A percentile compares a stretch with the other conserved stretches of the same genome.
phyloP scores from a whole-genome alignment of 108 stramenopile species.

The Ochromonas danica region DNA sequence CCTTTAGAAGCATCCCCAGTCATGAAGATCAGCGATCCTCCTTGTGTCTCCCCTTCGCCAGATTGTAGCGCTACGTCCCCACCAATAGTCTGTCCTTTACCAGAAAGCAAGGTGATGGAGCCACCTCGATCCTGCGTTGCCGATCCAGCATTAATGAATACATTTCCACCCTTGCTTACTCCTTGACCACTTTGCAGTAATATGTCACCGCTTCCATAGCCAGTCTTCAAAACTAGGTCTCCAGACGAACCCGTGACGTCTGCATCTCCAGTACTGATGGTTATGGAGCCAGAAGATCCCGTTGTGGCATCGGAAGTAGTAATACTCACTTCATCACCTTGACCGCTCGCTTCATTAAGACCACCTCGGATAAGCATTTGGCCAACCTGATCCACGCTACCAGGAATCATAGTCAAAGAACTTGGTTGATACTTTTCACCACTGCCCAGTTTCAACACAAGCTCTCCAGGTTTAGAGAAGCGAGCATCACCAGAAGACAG shows the following conservation, averaged over 20 bases:
- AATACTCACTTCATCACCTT: too few relatives aligned
- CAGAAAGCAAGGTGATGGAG: background rate
- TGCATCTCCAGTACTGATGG: slow-evolving; percentile 5
- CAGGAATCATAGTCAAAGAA: too few relatives aligned
- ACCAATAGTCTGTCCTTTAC: background rate
- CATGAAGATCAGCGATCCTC: background rate
- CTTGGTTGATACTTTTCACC: too few relatives aligned
- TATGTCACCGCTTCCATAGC: slow-evolving; percentile 15
- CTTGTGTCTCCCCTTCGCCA: background rate
- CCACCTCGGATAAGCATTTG: too few relatives aligned
- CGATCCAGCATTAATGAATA: background rate
- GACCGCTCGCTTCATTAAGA: too few relatives aligned
- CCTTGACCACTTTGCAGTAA: too few relatives aligned
- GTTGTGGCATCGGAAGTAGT: background rate
- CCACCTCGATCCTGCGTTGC: background rate
- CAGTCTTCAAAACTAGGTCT: background rate
- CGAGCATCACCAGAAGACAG: slow-evolving; percentile 9
- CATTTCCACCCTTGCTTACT: background rate
- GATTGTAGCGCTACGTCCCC: background rate
- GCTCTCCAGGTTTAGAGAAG: too few relatives aligned
- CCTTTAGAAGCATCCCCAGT: too few relatives aligned
- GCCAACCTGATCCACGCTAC: too few relatives aligned
- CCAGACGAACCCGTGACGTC: too few relatives aligned
- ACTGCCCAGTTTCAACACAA: too few relatives aligned
- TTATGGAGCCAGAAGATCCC: background rate